Evolutionary conservation across 192 early-diverging fungal species (phyloP), one percentile per base, ranked within the genome.

Genomic region (Backusella luteola): DNA sequence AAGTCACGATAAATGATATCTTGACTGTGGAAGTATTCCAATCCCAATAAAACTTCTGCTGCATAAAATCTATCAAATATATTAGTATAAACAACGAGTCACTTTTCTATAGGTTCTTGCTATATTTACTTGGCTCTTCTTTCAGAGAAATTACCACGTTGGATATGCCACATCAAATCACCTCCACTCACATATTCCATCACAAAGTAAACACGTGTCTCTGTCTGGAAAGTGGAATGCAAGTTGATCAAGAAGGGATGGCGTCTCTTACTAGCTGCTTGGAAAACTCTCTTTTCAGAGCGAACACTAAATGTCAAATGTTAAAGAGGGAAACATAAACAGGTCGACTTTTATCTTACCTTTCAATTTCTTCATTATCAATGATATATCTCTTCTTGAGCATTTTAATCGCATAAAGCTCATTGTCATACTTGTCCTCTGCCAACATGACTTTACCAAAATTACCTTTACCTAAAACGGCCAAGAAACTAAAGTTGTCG

Each of bases 181-280:
- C 98, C 98, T 73, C 98, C 98, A 41, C 90, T 91, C 42, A 98
- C 94, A 87, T 96, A 99, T 78, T 99, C 98, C 95, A 97, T 98
- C 17, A 97, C 97, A 86, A 97, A 98, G 85, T 97, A 99, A 46
- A 99, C 90, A 66, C 97, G 86, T 53, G 93, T 95, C 72, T 96
- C 92, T 0, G 95, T 96, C 81, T 98, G 96, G 87, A 98, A 98
- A 81, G 96, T 96, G 21, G 96, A 97, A 84, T 99, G 97, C 74
- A 99, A 81, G 15, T 94, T 95, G 49, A 98, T 92, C 56, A 99
- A 85, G 91, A 99, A 99, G 67, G 98, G 97, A 76, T 98, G 96
- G 5, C 91, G 92, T 74, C 93, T 93, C 78, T 87, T 82, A 85
- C 94, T 98, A 52, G 96, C 98, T 1, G 94, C 87, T 68, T 93